These are phyloP conservation scores for Cadophora sp. DNA, from an alignment of 2,329 filamentous ascomycete genomes.

Conservation along the genomic window DNA sequence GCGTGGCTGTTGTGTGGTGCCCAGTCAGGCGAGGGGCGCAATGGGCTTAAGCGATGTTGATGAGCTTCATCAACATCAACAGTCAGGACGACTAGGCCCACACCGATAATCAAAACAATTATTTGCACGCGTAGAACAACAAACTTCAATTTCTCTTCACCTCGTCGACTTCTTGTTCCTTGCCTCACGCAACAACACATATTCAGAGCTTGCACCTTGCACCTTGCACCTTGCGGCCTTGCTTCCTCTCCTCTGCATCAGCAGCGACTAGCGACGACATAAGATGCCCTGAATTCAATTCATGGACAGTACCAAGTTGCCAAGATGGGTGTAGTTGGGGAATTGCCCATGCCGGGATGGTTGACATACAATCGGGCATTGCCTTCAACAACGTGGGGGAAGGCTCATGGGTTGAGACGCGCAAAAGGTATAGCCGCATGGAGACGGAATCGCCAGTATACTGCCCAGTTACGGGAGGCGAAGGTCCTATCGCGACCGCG, in stretches of 20 bases:
- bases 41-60: constrained; percentile 14
- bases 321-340: background rate
- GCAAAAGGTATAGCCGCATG: background rate
- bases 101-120: constrained; percentile 2
- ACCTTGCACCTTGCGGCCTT: background rate
- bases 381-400: background rate
- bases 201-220: constrained; percentile 7
- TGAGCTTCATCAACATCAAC: constrained; percentile 10
- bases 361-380: background rate
- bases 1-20: background rate
- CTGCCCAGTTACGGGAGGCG: background rate
- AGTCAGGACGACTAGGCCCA: constrained; percentile 5
- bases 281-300: background rate
- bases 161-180: background rate
- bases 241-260: background rate
- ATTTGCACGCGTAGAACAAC: background rate
- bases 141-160: background rate
- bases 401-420: background rate
- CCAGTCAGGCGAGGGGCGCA: background rate
- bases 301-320: background rate
- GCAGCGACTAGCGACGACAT: background rate
- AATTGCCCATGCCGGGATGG: background rate
- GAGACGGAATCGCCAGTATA: background rate
- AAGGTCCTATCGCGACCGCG: background rate
- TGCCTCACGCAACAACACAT: background rate